Percentiles rank a stretch among this genome's conserved stretches.
Evolutionary conservation across 495 filamentous ascomycete species (phyloP).

Genomic region (Chaetomidium leptoderma): DNA sequence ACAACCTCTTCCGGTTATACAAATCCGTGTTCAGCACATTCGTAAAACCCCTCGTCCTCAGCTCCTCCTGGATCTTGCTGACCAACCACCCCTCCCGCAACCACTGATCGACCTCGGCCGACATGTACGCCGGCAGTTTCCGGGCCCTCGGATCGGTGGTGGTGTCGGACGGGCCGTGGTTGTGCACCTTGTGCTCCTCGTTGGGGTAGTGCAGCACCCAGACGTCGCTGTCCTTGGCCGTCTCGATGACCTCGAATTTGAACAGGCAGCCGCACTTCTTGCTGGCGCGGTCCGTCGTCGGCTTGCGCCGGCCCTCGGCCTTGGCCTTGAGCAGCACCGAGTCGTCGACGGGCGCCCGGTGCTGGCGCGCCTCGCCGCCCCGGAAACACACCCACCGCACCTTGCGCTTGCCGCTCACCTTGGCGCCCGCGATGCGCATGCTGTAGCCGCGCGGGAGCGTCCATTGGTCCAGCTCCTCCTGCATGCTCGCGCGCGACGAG

Average conservation of each 20-base stretch:
- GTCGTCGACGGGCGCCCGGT: slow-evolving; percentile 31
- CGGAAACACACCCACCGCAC: slow-evolving; percentile 40
- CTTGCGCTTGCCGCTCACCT: slow-evolving; percentile 35
- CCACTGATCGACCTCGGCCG: slow-evolving; percentile 34
- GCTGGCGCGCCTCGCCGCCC: slow-evolving; percentile 35
- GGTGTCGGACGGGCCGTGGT: slow-evolving; percentile 35
- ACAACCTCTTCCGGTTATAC: slow-evolving; percentile 35
- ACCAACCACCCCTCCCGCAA: slow-evolving; percentile 34
- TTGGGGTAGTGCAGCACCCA: slow-evolving; percentile 38
- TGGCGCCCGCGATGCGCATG: slow-evolving; percentile 40
- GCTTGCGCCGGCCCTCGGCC: slow-evolving; percentile 33
- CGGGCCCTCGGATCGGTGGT: slow-evolving; percentile 32
- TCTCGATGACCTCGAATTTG: slow-evolving; percentile 38
- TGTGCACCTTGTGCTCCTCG: slow-evolving; percentile 37
- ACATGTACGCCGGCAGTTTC: slow-evolving; percentile 30
- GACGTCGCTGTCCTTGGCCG: slow-evolving; percentile 29
- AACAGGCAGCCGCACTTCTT: slow-evolving; percentile 40
- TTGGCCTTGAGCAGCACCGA: slow-evolving; percentile 28
- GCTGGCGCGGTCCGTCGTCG: slow-evolving; percentile 33
- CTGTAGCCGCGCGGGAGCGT: slow-evolving; percentile 38
- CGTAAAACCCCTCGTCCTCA: slow-evolving; percentile 29
- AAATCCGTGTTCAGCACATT: slow-evolving; percentile 38
- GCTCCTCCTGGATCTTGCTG: slow-evolving; percentile 37
- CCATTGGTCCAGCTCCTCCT: slow-evolving; percentile 36
- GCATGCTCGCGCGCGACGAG: slow-evolving; percentile 33